Evolutionary conservation across 75 land plant genomes (phyloP).

Genomic region (Pinus taeda): DNA sequence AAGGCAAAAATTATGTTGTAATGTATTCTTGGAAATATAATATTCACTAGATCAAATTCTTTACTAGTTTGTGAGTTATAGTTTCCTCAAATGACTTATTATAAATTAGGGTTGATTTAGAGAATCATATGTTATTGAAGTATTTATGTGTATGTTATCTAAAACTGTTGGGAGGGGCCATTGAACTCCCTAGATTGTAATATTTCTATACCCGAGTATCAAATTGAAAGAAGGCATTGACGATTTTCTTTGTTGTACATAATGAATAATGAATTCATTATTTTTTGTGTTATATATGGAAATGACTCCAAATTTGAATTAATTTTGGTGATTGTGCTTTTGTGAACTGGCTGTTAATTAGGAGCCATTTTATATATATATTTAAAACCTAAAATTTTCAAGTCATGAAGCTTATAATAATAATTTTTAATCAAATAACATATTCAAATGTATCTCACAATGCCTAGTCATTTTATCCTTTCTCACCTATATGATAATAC

Average conservation of each 20-base stretch:
- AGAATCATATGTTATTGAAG: neutral
- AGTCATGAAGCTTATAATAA: neutral
- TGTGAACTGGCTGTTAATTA: neutral
- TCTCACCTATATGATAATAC: neutral
- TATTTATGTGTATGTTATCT: slow-evolving; percentile 1
- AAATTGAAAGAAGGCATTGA: slow-evolving; percentile 5
- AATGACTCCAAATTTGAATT: neutral
- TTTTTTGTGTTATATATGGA: neutral
- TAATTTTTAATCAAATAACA: neutral
- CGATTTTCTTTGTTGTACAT: slow-evolving; percentile 7
- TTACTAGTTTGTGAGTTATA: neutral
- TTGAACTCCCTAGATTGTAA: slow-evolving; percentile 3
- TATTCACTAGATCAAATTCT: neutral
- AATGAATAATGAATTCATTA: slow-evolving; percentile 7
- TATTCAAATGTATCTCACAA: neutral
- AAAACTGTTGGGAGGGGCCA: neutral
- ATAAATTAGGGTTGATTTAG: neutral
- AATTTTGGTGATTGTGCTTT: neutral
- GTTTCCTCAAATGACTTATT: neutral
- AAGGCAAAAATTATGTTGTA: slow-evolving; percentile 4
- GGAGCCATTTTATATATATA: neutral
- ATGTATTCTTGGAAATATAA: slow-evolving; percentile 1
- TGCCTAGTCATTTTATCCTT: neutral
- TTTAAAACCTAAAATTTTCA: too few species aligned
- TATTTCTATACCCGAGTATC: neutral